Conservation (phyloP, 2,329 filamentous ascomycete species). For the Colletotrichum sublineola region DNA sequence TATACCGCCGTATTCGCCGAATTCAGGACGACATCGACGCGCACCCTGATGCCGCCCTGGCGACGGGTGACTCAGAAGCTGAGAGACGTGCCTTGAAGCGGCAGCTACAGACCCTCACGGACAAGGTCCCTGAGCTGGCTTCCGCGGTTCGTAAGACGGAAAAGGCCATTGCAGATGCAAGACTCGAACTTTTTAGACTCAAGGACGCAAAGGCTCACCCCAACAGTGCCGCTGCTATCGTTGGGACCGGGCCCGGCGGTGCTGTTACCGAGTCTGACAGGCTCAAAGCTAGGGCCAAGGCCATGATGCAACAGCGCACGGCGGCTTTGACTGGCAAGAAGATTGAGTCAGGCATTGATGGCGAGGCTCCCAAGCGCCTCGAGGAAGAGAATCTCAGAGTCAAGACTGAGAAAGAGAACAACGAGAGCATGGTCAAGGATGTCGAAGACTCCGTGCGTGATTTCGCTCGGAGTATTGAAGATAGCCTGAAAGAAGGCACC, state of each 20-base stretch:
- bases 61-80: constrained; percentile 84
- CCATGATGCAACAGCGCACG: constrained; percentile 98
- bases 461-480: constrained; percentile 86
- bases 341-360: constrained; percentile 75
- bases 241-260: constrained; percentile 94
- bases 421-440: constrained; percentile 96
- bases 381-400: constrained; percentile 89
- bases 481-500: constrained; percentile 85
- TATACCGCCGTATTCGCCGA: constrained; percentile 91
- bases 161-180: constrained; percentile 91
- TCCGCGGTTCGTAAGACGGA: constrained; percentile 93
- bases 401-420: constrained; percentile 88
- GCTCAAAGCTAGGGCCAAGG: constrained; percentile 93
- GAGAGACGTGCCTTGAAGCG: constrained; percentile 89
- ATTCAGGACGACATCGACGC: constrained; percentile 95
- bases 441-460: constrained; percentile 96
- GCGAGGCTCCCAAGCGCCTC: constrained; percentile 85
- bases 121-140: constrained; percentile 91
- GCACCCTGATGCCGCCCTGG: constrained; percentile 82
- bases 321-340: constrained; percentile 92
- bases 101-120: constrained; percentile 88
- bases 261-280: constrained; percentile 92
- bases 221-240: constrained; percentile 80
- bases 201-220: constrained; percentile 95
- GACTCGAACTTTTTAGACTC: constrained; percentile 91